These are phyloP conservation scores for Breviolum minutum DNA, from an alignment of 73 alveolate species.

Conservation along the genomic window DNA sequence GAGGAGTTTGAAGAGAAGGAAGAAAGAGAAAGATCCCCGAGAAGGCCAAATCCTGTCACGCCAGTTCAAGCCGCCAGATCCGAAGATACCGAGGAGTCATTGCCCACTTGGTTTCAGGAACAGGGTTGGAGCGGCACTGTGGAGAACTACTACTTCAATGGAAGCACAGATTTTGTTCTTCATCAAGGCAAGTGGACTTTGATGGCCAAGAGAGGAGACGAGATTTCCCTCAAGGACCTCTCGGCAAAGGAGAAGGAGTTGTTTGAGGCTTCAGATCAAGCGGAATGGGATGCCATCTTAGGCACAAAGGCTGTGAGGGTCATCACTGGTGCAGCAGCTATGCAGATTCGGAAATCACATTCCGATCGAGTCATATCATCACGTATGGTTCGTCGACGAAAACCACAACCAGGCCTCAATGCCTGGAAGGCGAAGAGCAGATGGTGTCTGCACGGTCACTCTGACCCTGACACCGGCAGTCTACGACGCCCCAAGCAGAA, in stretches of 20 bases:
- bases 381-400: slow-evolving; percentile 23
- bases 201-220: background rate
- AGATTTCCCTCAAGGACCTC: background rate
- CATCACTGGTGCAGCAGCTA: background rate
- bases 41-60: no score
- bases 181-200: background rate
- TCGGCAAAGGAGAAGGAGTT: background rate
- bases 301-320: slow-evolving; percentile 2
- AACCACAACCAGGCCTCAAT: slow-evolving; percentile 11
- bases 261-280: background rate
- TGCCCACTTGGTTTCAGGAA: background rate
- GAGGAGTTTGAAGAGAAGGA: background rate
- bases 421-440: slow-evolving; percentile 40
- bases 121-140: background rate
- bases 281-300: slow-evolving; percentile 8
- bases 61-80: no score
- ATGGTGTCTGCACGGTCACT: slow-evolving; percentile 39
- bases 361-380: background rate
- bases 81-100: no score
- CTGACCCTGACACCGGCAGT: background rate
- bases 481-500: slow-evolving; percentile 16
- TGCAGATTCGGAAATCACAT: background rate
- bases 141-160: background rate
- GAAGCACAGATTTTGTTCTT: background rate
- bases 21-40: no score